A percentile compares a stretch with the other conserved stretches of the same genome.
Conservation (phyloP, 345 rosid genomes). For the Physaria fendleri region DNA sequence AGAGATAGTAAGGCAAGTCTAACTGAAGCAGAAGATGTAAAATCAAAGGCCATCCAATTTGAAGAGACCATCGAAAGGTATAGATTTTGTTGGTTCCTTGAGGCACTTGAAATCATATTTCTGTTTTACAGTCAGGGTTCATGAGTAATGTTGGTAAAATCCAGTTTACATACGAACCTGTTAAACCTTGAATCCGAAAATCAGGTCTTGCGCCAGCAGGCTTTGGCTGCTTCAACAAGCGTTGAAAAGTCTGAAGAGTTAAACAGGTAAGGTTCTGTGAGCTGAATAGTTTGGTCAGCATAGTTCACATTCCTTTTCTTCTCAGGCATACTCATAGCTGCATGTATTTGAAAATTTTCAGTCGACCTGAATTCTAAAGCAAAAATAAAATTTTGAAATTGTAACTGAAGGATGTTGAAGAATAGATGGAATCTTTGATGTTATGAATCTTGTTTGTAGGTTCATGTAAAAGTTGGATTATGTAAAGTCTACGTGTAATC, state of each 20-base stretch:
- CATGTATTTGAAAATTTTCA: background rate
- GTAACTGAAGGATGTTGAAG: slow-evolving; percentile 39
- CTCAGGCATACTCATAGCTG: background rate
- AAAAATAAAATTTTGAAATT: background rate
- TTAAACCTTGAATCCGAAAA: too few species aligned
- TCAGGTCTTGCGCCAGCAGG: too few species aligned
- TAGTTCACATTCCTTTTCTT: background rate
- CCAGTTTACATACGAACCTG: too few species aligned
- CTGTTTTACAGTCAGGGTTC: too few species aligned
- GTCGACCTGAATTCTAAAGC: background rate
- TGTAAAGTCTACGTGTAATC: slow-evolving; percentile 16
- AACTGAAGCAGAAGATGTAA: too few species aligned
- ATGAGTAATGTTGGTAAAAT: too few species aligned
- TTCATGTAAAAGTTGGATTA: slow-evolving; percentile 1
- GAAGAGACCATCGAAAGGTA: too few species aligned
- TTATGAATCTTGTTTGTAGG: slow-evolving; percentile 4
- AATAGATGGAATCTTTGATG: background rate
- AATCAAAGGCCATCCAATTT: too few species aligned
- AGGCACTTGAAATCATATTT: too few species aligned
- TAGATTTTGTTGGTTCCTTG: too few species aligned
- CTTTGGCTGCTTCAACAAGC: too few species aligned
- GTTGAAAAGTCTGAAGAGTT: slow-evolving; percentile 38
- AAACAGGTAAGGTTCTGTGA: slow-evolving; percentile 28
- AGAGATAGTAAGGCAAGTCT: too few species aligned
- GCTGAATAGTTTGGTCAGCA: background rate